Percentiles rank a stretch among this genome's conserved stretches.
These are phyloP conservation scores for Spergularia marina DNA, from an alignment of 148 eudicot genomes.

Conservation along the genomic window DNA sequence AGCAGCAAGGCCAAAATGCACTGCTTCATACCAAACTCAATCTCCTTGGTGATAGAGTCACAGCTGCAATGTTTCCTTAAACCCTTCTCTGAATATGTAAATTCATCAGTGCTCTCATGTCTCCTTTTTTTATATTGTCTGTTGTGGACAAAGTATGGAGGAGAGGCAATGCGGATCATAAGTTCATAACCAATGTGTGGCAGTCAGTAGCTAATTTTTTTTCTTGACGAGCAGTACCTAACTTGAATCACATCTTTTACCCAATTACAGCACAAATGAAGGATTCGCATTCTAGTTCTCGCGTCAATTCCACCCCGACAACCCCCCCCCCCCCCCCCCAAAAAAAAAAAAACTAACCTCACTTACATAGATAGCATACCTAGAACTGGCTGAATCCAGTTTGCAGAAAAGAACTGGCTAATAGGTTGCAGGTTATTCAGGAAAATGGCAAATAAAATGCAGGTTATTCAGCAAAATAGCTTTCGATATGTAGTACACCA, in stretches of 20 bases:
- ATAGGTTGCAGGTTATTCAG: not conserved
- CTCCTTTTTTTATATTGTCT: not conserved
- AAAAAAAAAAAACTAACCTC: not conserved
- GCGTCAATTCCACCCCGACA: not conserved
- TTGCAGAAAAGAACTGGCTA: not conserved
- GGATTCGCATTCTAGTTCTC: not conserved
- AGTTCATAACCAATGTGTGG: not conserved
- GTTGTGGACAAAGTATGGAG: not conserved
- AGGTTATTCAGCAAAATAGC: not conserved
- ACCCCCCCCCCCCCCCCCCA: not conserved
- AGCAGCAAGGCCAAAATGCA: not conserved
- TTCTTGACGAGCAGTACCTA: too few relatives aligned
- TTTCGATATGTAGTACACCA: not conserved
- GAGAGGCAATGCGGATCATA: not conserved
- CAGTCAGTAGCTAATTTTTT: not conserved
- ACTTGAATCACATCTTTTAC: not conserved
- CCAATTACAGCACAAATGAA: not conserved
- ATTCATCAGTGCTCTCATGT: not conserved
- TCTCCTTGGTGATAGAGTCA: not conserved
- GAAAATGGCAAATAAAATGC: not conserved
- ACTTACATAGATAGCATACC: not conserved
- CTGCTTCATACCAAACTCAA: too few relatives aligned
- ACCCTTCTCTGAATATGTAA: not conserved
- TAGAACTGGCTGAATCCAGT: not conserved
- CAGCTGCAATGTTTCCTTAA: not conserved